Percentiles rank a stretch among this genome's conserved stretches.
These are phyloP conservation scores for Omphalea diandra DNA, from an alignment of 441 rosid genomes.

Conservation along the genomic window DNA sequence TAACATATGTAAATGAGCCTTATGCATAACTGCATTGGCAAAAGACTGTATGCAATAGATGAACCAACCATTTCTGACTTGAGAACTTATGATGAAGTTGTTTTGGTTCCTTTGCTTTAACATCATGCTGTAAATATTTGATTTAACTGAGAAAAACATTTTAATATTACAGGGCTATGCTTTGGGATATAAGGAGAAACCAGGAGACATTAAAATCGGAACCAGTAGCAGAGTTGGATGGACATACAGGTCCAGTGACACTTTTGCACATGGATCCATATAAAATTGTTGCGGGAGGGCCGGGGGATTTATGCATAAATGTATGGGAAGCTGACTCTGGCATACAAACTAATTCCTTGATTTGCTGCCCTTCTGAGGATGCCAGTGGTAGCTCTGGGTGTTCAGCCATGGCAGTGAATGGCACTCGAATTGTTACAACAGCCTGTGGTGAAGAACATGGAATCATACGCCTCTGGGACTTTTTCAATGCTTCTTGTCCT, in stretches of 20 bases:
- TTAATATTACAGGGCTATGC: constrained; percentile 48
- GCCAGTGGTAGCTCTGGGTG: constrained; percentile 28
- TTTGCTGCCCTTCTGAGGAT: constrained; percentile 28
- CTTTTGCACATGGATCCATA: constrained; percentile 51
- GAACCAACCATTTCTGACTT: background rate
- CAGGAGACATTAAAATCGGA: constrained; percentile 31
- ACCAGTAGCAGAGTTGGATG: constrained; percentile 52
- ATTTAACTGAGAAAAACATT: background rate
- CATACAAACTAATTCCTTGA: constrained; percentile 40
- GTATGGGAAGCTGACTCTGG: constrained; percentile 64
- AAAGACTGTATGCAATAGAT: background rate
- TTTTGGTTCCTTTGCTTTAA: background rate
- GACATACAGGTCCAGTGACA: constrained; percentile 47
- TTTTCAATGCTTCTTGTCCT: constrained; percentile 38
- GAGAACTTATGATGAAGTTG: background rate
- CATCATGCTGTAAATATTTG: background rate
- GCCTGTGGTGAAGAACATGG: constrained; percentile 24
- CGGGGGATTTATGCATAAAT: constrained; percentile 32
- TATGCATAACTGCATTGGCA: background rate
- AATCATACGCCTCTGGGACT: constrained; percentile 39
- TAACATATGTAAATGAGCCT: background rate
- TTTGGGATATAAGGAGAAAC: constrained; percentile 61
- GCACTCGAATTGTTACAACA: constrained; percentile 40
- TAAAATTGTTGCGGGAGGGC: constrained; percentile 60
- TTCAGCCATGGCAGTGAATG: constrained; percentile 54